phyloP scores from a whole-genome alignment of 805 yeast genomes.

The Metschnikowia noctiluminum region DNA sequence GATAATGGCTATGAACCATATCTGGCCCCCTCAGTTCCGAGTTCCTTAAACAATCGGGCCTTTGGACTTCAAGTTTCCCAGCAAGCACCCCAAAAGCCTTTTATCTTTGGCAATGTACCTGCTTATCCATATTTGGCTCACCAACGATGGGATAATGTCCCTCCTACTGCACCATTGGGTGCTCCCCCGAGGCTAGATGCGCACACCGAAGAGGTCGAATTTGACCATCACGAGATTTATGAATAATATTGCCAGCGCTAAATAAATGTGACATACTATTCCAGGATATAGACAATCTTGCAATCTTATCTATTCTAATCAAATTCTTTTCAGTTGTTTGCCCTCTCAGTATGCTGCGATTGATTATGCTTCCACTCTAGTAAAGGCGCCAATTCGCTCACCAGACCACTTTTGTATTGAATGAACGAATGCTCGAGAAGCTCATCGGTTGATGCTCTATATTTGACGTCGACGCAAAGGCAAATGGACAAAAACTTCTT shows the following conservation, averaged over 20 bases:
- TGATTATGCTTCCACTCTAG: conserved; percentile 46
- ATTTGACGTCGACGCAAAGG: conserved; percentile 88
- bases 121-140: background rate
- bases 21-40: background rate
- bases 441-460: conserved; percentile 88
- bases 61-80: conserved; percentile 9
- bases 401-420: conserved; percentile 54
- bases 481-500: conserved; percentile 87
- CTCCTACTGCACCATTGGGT: background rate
- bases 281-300: background rate
- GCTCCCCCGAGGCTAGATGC: background rate
- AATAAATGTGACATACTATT: too few relatives aligned
- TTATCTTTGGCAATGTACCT: background rate
- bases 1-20: conserved; percentile 5
- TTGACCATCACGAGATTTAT: conserved; percentile 6
- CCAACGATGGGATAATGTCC: conserved; percentile 5
- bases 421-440: conserved; percentile 74
- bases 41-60: conserved; percentile 4
- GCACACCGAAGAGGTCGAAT: conserved; percentile 2
- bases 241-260: background rate
- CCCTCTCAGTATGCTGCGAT: background rate
- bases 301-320: background rate
- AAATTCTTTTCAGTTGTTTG: background rate
- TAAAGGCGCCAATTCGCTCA: conserved; percentile 56
- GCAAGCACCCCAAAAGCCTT: conserved; percentile 1